Percentiles rank a stretch among this genome's conserved stretches.
These are phyloP conservation scores for Physcomitrellopsis africana DNA, from an alignment of 225 moss, liverwort and hornwort species.

Conservation along the genomic window DNA sequence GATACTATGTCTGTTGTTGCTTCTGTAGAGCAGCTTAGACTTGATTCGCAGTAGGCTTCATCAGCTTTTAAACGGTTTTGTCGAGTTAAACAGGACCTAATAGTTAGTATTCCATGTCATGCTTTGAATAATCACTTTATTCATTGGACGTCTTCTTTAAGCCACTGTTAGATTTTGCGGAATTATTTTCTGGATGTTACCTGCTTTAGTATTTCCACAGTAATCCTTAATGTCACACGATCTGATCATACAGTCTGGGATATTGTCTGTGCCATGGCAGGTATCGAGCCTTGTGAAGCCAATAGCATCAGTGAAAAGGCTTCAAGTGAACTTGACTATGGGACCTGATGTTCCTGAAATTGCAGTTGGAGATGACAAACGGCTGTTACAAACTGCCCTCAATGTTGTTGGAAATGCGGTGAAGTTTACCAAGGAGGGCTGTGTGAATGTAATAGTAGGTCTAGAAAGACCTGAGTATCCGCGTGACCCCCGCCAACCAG, in stretches of 20 bases:
- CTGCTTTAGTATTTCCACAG: not conserved
- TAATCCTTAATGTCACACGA: not conserved
- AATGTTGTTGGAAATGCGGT: slow-evolving; percentile 98
- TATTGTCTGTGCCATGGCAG: slow-evolving; percentile 34
- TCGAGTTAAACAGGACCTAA: not conserved
- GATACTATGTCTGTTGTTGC: not conserved
- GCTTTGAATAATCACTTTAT: not conserved
- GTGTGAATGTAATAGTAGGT: slow-evolving; percentile 70
- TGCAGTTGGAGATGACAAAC: slow-evolving; percentile 83
- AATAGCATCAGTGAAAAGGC: slow-evolving; percentile 89
- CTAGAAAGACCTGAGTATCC: slow-evolving; percentile 75
- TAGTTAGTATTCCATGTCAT: not conserved
- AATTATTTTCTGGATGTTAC: not conserved
- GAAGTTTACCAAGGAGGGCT: slow-evolving; percentile 92
- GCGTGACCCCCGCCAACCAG: slow-evolving; percentile 74
- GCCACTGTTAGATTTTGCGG: not conserved
- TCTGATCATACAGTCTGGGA: slow-evolving; percentile 16
- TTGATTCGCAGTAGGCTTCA: not conserved
- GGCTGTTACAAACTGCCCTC: slow-evolving; percentile 86
- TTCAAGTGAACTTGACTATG: slow-evolving; percentile 72
- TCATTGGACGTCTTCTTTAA: not conserved
- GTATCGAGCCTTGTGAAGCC: slow-evolving; percentile 92
- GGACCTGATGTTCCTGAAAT: slow-evolving; percentile 72
- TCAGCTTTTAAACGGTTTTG: not conserved
- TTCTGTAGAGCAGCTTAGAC: not conserved